phyloP scores from a whole-genome alignment of 2,329 filamentous ascomycete genomes.

The Amauroascus niger region DNA sequence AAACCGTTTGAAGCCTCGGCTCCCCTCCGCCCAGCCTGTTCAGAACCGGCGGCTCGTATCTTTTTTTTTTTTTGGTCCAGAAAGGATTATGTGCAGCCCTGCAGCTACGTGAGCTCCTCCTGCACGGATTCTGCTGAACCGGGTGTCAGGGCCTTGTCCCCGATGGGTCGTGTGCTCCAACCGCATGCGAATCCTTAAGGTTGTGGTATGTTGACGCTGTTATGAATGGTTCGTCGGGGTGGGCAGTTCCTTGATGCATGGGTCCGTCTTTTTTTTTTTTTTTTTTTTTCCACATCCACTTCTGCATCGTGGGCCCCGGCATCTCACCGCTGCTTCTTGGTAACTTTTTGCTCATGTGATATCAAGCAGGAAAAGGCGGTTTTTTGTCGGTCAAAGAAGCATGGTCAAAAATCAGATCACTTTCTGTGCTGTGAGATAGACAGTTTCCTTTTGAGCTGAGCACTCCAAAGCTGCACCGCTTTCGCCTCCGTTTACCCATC shows the following conservation, averaged over 20 bases:
- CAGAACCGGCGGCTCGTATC: neutral
- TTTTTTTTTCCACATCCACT: no score
- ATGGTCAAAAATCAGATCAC: neutral
- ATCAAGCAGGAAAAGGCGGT: neutral
- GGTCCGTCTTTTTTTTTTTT: neutral
- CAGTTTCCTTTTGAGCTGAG: neutral
- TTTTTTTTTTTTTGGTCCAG: conserved; percentile 7
- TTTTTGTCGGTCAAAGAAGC: conserved; percentile 2
- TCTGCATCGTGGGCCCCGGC: conserved; percentile 4
- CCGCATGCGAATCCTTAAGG: neutral
- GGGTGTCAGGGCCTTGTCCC: neutral
- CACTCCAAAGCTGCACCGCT: neutral
- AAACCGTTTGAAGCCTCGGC: neutral
- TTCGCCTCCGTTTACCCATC: neutral
- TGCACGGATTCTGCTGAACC: neutral
- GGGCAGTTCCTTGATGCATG: neutral
- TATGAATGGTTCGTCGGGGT: conserved; percentile 3
- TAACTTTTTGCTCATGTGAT: conserved; percentile 9
- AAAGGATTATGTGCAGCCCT: conserved; percentile 2
- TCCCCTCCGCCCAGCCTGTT: neutral
- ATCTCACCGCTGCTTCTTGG: conserved; percentile 10
- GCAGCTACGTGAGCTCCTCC: conserved; percentile 5
- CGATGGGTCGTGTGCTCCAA: neutral
- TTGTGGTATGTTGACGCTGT: conserved; percentile 6
- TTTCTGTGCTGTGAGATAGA: neutral